phyloP scores from a whole-genome alignment of 208 protist genomes.

The Leishmania tropica region DNA sequence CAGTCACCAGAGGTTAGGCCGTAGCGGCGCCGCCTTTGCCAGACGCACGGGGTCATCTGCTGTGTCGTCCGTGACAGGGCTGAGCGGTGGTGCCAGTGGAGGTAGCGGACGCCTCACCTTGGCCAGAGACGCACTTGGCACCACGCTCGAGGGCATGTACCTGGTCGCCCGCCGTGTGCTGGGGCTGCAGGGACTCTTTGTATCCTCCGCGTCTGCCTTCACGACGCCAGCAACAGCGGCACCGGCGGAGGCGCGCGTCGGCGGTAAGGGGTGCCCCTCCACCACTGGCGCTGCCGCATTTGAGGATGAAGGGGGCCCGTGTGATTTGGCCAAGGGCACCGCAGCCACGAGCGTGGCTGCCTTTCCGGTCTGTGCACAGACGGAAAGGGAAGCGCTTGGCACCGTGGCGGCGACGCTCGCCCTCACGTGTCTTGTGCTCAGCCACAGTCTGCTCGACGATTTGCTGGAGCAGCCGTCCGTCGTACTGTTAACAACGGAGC shows the following conservation, averaged over 20 bases:
- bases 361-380: neutral
- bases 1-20: constrained; percentile 15
- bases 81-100: constrained; percentile 1
- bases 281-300: neutral
- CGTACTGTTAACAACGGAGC: constrained; percentile 47
- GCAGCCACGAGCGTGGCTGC: neutral
- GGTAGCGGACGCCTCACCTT: constrained; percentile 24
- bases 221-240: neutral
- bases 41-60: neutral
- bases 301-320: neutral
- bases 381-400: constrained; percentile 38
- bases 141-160: constrained; percentile 41
- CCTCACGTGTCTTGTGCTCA: constrained; percentile 45
- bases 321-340: neutral
- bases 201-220: neutral
- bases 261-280: neutral
- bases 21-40: constrained; percentile 1
- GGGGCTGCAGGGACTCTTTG: constrained; percentile 25
- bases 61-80: neutral
- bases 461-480: constrained; percentile 31
- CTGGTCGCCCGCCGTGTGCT: constrained; percentile 54
- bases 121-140: constrained; percentile 47
- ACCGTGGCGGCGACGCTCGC: constrained; percentile 38
- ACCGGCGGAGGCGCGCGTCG: neutral
- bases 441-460: constrained; percentile 32